Conservation (phyloP, 2,329 filamentous ascomycete genomes). For the Phaeosphaeriaceae sp. region DNA sequence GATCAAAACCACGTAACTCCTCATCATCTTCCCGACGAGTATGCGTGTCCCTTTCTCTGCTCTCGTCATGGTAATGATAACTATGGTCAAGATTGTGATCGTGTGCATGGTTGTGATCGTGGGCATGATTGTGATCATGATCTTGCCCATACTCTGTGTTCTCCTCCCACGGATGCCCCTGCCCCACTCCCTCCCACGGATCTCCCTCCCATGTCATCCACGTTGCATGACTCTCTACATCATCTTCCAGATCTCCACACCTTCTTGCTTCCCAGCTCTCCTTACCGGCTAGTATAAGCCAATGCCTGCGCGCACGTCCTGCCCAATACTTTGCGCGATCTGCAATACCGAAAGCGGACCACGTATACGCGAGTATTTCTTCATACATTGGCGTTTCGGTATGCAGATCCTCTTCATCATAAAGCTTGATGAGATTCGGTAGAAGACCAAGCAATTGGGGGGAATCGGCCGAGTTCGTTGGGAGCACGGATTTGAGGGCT, state of each 20-base stretch:
- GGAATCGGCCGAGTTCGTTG: conserved; percentile 21
- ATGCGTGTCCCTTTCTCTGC: too few species aligned
- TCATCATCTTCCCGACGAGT: neutral
- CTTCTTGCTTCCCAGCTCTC: conserved; percentile 35
- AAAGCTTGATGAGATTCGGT: conserved; percentile 28
- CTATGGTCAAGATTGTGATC: neutral
- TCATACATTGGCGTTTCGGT: conserved; percentile 35
- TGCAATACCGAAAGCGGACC: conserved; percentile 32
- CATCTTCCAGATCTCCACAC: conserved; percentile 24
- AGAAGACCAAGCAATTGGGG: conserved; percentile 31
- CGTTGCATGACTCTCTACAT: conserved; percentile 33
- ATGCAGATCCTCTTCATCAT: conserved; percentile 37
- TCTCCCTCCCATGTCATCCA: conserved; percentile 36
- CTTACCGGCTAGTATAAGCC: conserved; percentile 34
- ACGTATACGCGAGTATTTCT: conserved; percentile 44
- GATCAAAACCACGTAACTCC: conserved; percentile 1
- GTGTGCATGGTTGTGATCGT: neutral
- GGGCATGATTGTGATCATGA: too few species aligned
- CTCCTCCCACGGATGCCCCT: conserved; percentile 17
- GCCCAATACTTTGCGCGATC: conserved; percentile 38
- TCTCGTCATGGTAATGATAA: too few species aligned
- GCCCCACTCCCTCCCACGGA: conserved; percentile 21
- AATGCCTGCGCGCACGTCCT: conserved; percentile 28
- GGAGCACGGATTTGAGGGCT: conserved; percentile 31
- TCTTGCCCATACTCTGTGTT: neutral